These are phyloP conservation scores for Eucalyptus guilfoylei DNA, from an alignment of 345 rosid genomes.

Conservation along the genomic window DNA sequence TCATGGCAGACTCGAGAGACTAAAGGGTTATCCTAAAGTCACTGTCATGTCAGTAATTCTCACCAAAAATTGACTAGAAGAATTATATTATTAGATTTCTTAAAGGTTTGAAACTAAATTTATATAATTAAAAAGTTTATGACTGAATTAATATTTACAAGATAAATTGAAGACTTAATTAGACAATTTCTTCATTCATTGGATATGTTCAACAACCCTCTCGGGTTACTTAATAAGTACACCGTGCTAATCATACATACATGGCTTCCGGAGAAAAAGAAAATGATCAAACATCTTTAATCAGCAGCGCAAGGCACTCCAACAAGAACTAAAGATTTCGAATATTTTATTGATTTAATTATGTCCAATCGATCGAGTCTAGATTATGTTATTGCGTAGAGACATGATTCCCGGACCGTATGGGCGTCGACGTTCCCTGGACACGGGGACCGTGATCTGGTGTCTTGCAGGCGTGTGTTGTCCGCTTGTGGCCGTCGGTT, in stretches of 20 bases:
- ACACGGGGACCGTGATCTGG: not conserved
- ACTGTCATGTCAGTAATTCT: no score
- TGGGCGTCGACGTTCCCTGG: not conserved
- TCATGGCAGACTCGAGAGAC: no score
- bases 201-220: not conserved
- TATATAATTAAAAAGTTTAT: no score
- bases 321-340: not conserved
- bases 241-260: not conserved
- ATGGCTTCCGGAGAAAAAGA: not conserved
- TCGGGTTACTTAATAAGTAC: not conserved
- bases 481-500: not conserved
- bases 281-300: no score
- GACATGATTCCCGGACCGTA: not conserved
- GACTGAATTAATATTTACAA: no score
- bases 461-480: not conserved
- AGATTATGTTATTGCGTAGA: not conserved
- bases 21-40: no score
- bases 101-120: no score
- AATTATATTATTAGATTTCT: no score
- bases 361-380: not conserved
- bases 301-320: not conserved
- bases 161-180: no score
- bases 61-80: fast-evolving
- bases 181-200: not conserved
- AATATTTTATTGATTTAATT: no score